Evolutionary conservation across 306 rosid genomes (phyloP).

Genomic region (Rosa lucieae): DNA sequence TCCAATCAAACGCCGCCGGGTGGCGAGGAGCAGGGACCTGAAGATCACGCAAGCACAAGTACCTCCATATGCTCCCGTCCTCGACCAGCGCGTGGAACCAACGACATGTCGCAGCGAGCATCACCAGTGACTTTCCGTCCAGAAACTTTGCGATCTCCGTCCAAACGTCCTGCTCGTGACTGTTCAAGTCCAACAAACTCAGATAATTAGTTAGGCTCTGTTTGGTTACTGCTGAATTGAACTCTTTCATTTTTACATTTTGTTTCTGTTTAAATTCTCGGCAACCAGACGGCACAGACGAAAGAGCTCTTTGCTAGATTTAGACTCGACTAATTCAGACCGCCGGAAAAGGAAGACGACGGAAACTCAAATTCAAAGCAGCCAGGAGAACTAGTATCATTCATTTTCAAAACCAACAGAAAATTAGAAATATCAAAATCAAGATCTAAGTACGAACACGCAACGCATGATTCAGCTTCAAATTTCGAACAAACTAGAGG

Average conservation of each 20-base stretch:
- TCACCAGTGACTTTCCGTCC: conserved; percentile 81
- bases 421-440: neutral
- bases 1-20: conserved; percentile 61
- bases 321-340: neutral
- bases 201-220: neutral
- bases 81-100: conserved; percentile 70
- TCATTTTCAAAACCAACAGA: neutral
- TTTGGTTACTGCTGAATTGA: neutral
- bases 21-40: conserved; percentile 68
- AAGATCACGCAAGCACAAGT: conserved; percentile 75
- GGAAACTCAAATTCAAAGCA: neutral
- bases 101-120: conserved; percentile 70
- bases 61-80: conserved; percentile 85
- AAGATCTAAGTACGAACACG: neutral
- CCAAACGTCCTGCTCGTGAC: conserved; percentile 94
- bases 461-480: neutral
- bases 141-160: conserved; percentile 79
- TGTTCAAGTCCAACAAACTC: conserved; percentile 21
- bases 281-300: conserved; percentile 1
- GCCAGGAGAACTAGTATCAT: neutral
- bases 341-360: neutral
- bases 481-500: neutral
- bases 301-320: neutral
- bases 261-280: neutral
- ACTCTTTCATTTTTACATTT: neutral